Base-by-base conservation (phyloP, 2,329 filamentous ascomycete species). In the Fusarium pilosicola region DNA sequence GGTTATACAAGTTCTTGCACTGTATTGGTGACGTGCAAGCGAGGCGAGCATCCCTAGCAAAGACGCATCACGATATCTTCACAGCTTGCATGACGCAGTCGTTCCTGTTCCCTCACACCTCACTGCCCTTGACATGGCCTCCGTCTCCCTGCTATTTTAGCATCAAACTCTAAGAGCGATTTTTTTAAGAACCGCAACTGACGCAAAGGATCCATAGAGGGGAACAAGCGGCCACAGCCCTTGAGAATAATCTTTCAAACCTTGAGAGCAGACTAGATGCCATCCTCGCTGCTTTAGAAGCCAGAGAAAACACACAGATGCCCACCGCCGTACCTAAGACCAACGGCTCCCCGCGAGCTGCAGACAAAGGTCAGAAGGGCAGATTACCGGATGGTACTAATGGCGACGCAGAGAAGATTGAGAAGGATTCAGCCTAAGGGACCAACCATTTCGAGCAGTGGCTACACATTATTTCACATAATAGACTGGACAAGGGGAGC, bases 261-360 rank as follows among this genome's bases (percentile, higher is more conserved):
- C 83, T 90, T 26, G 88, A 90, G 79, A 83, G 81, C 76, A 88
- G 86, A 77, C 84, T 90, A n/a, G 88, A 90, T 68, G 84, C 84
- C 67, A 81, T 90, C 28, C 82, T 90, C 28, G 86, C 85, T 22
- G 84, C 84, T 30, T 81, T 89, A 55, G 87, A 87, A 63, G 76
- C 65, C 17, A 70, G 60, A 32, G 67, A 68, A 20, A 49, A 56
- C 20, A 36, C 54, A 15, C 67, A 68, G 48, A 24, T 59, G 65
- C 18, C 54, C 32, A 17, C 54, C 51, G 62, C 38, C 38, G 30
- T 22, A 38, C 34, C 55, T 36, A 65, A 49, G 20, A 39, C 22
- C 18, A 45, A 58, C 15, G 36, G 28, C 30, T 58, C 65, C 48
- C 39, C 20, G 17, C 24, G 55, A 51, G 38, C 28, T 15, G 41